Base-by-base conservation (phyloP, 768 basidiomycete species). In the Boletus tomentosulus region DNA sequence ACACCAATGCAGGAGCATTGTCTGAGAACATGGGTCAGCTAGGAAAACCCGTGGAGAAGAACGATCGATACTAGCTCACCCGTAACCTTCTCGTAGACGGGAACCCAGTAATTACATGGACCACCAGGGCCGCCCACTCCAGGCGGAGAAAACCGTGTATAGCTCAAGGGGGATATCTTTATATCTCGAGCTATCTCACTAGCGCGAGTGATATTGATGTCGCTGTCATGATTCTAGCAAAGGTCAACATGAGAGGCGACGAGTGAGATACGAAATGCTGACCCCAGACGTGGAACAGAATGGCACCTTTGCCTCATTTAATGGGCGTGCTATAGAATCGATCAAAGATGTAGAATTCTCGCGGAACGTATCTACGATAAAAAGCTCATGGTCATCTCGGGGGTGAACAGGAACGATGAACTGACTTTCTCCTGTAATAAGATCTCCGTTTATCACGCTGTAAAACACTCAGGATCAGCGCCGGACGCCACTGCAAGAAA, bases 41-140 rank as follows among this genome's bases (percentile, higher is more conserved):
- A 19, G n/a, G 25, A n/a, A 25, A 41, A 8, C 11, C 15, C 3
- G 15, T 33, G n/a, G 11, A 31, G 6, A 13, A 31, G 27, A 37
- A 31, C 9, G 30, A 19, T 3, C 1, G 3, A 8, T 46, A 4
- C 27, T 28, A 6, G 50, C 54, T 27, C 19, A 77, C 79, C 78
- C 27, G 61, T 55, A 8, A 31, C 42, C 24, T 60, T 65, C 38
- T 64, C 64, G 57, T 78, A 81, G 13, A 89, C 81, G 3, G 88
- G 87, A 34, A 90, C 84, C 88, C 87, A 89, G 60, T 88, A 89
- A 57, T 83, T 88, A 30, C 82, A 85, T 2, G 82, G 80, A 8
- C 87, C 86, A 27, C 77, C 78, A 25, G 66, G 62, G 0, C 86
- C 86, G 8, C 87, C 85, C n/a, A 87, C 73, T 10, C 83, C 81